phyloP scores from a whole-genome alignment of 2,329 filamentous ascomycete genomes.

The Fusarium penzigii region DNA sequence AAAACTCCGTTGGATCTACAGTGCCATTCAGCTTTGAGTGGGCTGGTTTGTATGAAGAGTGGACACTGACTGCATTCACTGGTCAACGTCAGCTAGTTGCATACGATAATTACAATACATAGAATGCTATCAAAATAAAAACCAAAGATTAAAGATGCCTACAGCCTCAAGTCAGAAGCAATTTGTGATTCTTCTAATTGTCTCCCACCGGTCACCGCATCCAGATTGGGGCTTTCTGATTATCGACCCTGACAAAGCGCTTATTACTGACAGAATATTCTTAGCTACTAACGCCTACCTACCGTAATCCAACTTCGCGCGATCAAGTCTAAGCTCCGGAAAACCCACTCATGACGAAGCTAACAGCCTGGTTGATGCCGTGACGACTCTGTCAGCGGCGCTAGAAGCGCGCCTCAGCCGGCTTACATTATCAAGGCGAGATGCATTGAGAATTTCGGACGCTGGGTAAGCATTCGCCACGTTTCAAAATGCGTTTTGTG shows the following conservation, averaged over 20 bases:
- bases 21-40: background rate
- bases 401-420: constrained; percentile 6
- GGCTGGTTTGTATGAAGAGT: background rate
- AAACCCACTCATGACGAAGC: constrained; percentile 14
- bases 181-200: too few relatives aligned
- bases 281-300: background rate
- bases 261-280: background rate
- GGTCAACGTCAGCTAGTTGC: too few relatives aligned
- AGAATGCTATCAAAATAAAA: too few relatives aligned
- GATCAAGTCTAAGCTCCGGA: too few relatives aligned
- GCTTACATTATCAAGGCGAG: constrained; percentile 16
- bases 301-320: too few relatives aligned
- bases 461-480: background rate
- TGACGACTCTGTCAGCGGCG: constrained; percentile 16
- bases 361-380: constrained; percentile 19
- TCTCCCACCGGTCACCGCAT: too few relatives aligned
- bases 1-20: background rate
- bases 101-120: too few relatives aligned
- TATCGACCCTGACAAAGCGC: background rate
- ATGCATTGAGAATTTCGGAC: background rate
- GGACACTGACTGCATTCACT: background rate
- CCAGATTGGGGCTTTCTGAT: background rate
- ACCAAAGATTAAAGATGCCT: too few relatives aligned
- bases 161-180: too few relatives aligned
- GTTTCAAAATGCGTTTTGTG: background rate